A percentile compares a stretch with the other conserved stretches of the same genome.
Conservation (phyloP, 2,329 filamentous ascomycete genomes). For the Beauveria sp. region DNA sequence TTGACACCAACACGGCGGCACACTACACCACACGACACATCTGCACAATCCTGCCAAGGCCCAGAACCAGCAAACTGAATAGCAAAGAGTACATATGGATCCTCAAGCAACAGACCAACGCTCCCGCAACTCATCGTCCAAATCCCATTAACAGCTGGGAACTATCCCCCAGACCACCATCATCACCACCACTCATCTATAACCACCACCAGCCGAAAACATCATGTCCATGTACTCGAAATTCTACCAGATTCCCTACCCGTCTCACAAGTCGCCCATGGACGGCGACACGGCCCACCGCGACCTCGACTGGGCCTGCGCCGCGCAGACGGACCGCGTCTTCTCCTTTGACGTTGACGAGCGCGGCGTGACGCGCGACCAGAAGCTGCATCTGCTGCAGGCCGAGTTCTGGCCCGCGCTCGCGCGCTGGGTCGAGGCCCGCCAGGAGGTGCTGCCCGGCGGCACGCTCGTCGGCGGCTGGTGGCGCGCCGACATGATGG, state of each 20-base stretch:
- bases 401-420: conserved; percentile 21
- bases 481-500: conserved; percentile 19
- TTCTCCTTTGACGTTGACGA: conserved; percentile 14
- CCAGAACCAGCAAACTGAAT: background rate
- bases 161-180: background rate
- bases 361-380: conserved; percentile 14
- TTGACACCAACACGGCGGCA: background rate
- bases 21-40: background rate
- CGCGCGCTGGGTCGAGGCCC: conserved; percentile 18
- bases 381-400: conserved; percentile 18
- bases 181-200: background rate
- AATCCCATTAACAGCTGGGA: background rate
- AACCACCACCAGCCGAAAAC: background rate
- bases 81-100: conserved; percentile 6
- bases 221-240: conserved; percentile 2
- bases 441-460: conserved; percentile 16
- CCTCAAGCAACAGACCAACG: conserved; percentile 8
- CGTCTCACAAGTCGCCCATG: conserved; percentile 18
- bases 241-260: conserved; percentile 16
- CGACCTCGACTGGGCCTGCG: conserved; percentile 17
- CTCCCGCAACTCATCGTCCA: conserved; percentile 10
- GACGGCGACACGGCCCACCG: conserved; percentile 18
- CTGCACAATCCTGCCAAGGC: background rate
- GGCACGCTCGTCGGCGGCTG: conserved; percentile 18
- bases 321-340: conserved; percentile 16